Evolutionary conservation across 192 early-diverging fungal species (phyloP), one percentile per base, ranked within the genome.

Genomic region (Piromyces sp.): DNA sequence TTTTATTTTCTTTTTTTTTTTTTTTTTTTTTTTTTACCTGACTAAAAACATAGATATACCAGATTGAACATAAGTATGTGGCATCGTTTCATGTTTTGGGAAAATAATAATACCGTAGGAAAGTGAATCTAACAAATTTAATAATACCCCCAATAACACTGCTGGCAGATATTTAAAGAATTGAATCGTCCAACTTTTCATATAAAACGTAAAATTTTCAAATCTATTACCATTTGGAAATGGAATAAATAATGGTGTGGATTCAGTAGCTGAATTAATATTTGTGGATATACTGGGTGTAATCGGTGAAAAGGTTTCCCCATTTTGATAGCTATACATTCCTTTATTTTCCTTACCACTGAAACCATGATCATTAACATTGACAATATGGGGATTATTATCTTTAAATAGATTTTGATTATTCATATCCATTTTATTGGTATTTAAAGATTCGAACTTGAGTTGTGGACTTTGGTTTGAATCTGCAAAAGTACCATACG

Each of bases 1-100:
- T 36, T 36, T 36, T 36, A 36, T 7, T 36, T 36, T 36, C 12
- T 36, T 36, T 12, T 36, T 36, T 36, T 36, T 36, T 36, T 36
- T 36, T 36, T 36, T 36, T 36, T 36, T 36, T 36, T 36, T 7
- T 7, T 36, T 36, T 80, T 87, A 92, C 89, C 90, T 93, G 2
- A 96, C 93, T 87, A 98, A 92, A 84, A 95, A 98, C 94, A 98
- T 98, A 79, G 95, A 95, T 80, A 98, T 95, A 30, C 97, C 97
- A 82, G 92, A 92, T 81, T 88, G 87, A 0, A 85, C 33, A 13
- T 87, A 88, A 16, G 88, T 84, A 13, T 79, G 37, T 1, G 90
- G 90, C 31, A 91, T 88, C 22, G 68, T 28, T 15, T 93, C 90
- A 78, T 90, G 90, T 3, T 93, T 83, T 0, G 97, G 97, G 82